These are phyloP conservation scores for Trichoderma orchidacearum DNA, from an alignment of 495 filamentous ascomycete species.

Conservation along the genomic window DNA sequence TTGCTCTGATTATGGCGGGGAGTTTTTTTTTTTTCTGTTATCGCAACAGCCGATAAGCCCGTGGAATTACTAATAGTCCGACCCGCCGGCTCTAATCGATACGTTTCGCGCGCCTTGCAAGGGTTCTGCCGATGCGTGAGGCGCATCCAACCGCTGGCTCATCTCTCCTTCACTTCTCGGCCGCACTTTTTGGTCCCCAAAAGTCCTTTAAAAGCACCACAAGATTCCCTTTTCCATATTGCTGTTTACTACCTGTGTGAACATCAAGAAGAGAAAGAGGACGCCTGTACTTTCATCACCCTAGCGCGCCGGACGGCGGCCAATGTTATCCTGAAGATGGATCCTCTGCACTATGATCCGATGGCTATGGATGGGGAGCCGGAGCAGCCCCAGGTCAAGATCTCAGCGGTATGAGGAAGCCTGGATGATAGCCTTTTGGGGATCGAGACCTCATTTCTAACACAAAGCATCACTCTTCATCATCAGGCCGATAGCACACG, in stretches of 20 bases:
- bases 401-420: constrained; percentile 43
- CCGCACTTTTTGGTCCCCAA: neutral
- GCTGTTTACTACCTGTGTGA: neutral
- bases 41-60: neutral
- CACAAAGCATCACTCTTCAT: neutral
- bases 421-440: too few species aligned
- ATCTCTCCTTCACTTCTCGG: neutral
- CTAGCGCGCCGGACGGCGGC: constrained; percentile 5
- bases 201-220: constrained; percentile 1
- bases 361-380: constrained; percentile 50
- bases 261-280: neutral
- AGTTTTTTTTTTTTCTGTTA: constrained; percentile 1
- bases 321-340: constrained; percentile 2
- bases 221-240: neutral
- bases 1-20: neutral
- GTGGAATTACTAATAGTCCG: neutral
- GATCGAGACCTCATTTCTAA: too few species aligned
- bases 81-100: neutral
- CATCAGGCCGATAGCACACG: constrained; percentile 49
- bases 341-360: constrained; percentile 50
- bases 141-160: neutral
- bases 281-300: constrained; percentile 1
- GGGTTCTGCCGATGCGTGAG: neutral
- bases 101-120: neutral
- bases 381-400: constrained; percentile 53